Conservation (phyloP, 148 eudicot genomes). For the Hydrangea macrophylla region DNA sequence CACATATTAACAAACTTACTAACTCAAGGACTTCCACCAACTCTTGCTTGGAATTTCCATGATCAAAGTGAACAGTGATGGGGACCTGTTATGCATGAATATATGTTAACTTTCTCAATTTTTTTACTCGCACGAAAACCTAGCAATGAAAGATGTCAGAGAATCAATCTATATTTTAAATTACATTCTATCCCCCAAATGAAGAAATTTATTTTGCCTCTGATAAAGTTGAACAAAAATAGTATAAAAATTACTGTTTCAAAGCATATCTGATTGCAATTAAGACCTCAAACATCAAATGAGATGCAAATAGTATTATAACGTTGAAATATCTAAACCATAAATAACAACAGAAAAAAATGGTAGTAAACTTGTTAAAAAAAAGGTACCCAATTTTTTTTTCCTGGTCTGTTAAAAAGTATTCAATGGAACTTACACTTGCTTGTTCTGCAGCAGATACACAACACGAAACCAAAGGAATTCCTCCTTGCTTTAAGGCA, state of each 20-base stretch:
- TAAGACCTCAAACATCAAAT: not conserved
- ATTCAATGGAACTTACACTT: slow-evolving; percentile 55
- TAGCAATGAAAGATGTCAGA: not conserved
- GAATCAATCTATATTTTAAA: not conserved
- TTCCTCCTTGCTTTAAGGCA: slow-evolving; percentile 81
- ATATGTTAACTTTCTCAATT: not conserved
- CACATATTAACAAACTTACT: slow-evolving; percentile 41
- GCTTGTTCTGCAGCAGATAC: slow-evolving; percentile 83
- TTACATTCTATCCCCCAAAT: not conserved
- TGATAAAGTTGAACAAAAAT: not conserved
- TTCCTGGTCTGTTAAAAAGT: not conserved
- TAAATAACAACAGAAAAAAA: not conserved
- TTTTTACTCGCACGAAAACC: not conserved
- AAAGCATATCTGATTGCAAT: not conserved
- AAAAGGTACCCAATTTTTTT: not conserved
- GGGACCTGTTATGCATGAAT: slow-evolving; percentile 59
- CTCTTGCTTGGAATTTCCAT: slow-evolving; percentile 86
- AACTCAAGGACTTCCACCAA: slow-evolving; percentile 76
- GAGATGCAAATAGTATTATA: too few relatives aligned
- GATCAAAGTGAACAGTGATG: slow-evolving; percentile 90
- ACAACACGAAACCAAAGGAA: slow-evolving; percentile 84
- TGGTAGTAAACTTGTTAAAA: not conserved
- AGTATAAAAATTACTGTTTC: not conserved
- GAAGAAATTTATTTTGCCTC: too few relatives aligned
- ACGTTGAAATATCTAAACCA: not conserved